Evolutionary conservation across 495 filamentous ascomycete species (phyloP).

Genomic region (Darksidea phi): DNA sequence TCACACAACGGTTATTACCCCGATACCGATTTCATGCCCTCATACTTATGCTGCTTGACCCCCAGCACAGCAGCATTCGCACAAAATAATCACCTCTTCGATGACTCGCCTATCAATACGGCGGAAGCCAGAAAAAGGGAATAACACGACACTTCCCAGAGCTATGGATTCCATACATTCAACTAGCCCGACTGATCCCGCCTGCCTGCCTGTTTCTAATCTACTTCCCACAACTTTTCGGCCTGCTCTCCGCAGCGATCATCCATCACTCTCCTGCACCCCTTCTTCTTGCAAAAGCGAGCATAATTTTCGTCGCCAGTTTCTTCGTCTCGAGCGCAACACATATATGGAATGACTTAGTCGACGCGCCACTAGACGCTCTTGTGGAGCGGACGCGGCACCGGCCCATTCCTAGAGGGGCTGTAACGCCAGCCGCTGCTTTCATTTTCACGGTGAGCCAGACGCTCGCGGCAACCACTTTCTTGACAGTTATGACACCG

Average conservation of each 20-base stretch:
- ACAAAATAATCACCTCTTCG: too few species aligned
- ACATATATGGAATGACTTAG: conserved; percentile 50
- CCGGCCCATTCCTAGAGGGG: conserved; percentile 51
- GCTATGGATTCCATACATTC: conserved; percentile 21
- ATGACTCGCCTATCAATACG: too few species aligned
- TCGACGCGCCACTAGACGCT: conserved; percentile 48
- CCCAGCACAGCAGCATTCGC: too few species aligned
- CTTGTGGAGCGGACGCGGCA: conserved; percentile 43
- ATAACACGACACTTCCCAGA: too few species aligned
- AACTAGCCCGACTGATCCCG: conserved; percentile 14
- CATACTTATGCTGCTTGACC: too few species aligned
- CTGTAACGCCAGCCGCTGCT: conserved; percentile 41
- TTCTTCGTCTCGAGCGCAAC: conserved; percentile 40
- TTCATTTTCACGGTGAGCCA: conserved; percentile 37
- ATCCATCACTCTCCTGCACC: conserved; percentile 11
- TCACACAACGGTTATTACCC: too few species aligned
- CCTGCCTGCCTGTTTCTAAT: conserved; percentile 8
- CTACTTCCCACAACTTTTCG: conserved; percentile 39
- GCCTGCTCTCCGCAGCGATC: conserved; percentile 37
- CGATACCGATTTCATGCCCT: too few species aligned
- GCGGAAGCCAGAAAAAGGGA: too few species aligned
- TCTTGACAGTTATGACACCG: neutral
- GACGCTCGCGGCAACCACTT: neutral
- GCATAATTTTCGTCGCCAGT: conserved; percentile 16
- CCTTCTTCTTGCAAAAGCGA: neutral